Conservation (phyloP, 176 grass and related monocot species). For the barley (Hordeum vulgare) region DNA sequence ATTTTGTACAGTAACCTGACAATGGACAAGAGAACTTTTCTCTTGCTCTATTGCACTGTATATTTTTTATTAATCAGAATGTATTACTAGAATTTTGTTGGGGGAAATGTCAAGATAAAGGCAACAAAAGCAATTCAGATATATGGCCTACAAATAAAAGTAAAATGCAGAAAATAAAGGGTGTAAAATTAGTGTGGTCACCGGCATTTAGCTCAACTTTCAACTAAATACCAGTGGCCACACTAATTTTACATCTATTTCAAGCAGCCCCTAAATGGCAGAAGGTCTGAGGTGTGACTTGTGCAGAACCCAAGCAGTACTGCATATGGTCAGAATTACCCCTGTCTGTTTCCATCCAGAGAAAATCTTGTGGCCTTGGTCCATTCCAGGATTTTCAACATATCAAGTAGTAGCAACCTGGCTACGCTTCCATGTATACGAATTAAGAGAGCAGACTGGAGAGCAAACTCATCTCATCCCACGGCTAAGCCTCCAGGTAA, state of each 20-base stretch:
- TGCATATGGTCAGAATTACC: background rate
- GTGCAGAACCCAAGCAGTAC: background rate
- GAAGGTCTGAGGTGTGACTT: background rate
- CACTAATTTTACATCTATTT: too few species aligned
- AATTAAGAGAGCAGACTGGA: background rate
- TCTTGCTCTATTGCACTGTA: background rate
- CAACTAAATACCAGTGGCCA: too few species aligned
- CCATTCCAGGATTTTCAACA: background rate
- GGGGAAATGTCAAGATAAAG: background rate
- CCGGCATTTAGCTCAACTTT: too few species aligned
- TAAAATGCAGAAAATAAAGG: background rate
- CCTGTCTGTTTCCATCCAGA: conserved; percentile 5
- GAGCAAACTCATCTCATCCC: background rate
- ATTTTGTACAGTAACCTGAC: conserved; percentile 42
- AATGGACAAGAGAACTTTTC: background rate
- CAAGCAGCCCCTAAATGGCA: background rate
- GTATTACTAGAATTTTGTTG: background rate
- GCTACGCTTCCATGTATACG: background rate
- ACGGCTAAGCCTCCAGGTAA: conserved; percentile 9
- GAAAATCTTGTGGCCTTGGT: conserved; percentile 20
- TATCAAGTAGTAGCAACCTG: background rate
- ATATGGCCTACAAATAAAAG: background rate
- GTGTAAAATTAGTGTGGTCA: too few species aligned
- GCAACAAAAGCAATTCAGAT: background rate
- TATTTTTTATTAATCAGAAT: conserved; percentile 1